Evolutionary conservation across 768 basidiomycete species (phyloP).

Genomic region (Trametes sanguinea): DNA sequence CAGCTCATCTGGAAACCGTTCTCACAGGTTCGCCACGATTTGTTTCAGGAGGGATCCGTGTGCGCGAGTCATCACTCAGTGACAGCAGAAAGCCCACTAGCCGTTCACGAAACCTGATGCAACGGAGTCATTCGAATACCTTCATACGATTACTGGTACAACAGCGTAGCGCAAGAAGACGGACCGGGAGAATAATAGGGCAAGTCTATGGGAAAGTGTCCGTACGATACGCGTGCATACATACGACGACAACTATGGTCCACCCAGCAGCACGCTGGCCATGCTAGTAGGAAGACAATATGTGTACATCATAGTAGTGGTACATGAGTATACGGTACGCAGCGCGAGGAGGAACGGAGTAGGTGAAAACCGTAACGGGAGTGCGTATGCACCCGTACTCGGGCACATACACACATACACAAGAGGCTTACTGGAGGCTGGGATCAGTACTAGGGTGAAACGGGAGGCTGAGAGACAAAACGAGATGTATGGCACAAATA

Average conservation of each 20-base stretch:
- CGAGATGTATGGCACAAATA: constrained; percentile 3
- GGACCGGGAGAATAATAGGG: neutral
- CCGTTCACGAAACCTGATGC: too few relatives aligned
- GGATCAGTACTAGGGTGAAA: neutral
- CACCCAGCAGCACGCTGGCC: neutral
- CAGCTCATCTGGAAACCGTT: too few relatives aligned
- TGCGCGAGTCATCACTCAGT: too few relatives aligned
- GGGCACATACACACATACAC: neutral
- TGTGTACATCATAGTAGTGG: constrained; percentile 9
- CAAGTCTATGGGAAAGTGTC: constrained; percentile 14
- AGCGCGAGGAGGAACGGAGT: neutral
- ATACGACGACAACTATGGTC: constrained; percentile 13
- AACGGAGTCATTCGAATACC: neutral
- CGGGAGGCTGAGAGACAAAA: neutral
- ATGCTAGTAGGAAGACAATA: neutral
- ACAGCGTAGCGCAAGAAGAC: constrained; percentile 2
- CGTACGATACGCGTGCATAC: constrained; percentile 19
- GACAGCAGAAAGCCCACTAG: too few relatives aligned
- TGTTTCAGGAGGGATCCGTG: too few relatives aligned
- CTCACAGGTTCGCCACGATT: too few relatives aligned
- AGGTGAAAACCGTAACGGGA: neutral
- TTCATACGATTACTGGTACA: constrained; percentile 14
- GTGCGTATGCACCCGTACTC: neutral
- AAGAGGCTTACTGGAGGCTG: neutral
- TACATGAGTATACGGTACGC: constrained; percentile 12